These are phyloP conservation scores for Mycena pura DNA, from an alignment of 768 basidiomycete genomes.

Conservation along the genomic window DNA sequence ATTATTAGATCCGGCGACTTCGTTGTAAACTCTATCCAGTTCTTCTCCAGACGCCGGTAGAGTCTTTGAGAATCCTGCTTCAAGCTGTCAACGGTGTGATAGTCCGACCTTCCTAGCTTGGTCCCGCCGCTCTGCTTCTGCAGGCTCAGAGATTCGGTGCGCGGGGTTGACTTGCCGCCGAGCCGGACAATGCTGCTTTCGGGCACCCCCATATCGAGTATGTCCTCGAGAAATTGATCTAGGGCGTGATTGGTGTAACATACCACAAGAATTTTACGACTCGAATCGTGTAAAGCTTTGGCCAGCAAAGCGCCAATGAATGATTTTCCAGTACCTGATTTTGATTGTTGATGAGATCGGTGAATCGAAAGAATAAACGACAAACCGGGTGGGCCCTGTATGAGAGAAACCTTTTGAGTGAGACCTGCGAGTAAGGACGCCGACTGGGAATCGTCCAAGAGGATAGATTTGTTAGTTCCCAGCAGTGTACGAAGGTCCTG, in stretches of 20 bases:
- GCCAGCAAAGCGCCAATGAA: constrained; percentile 74
- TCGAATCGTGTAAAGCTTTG: constrained; percentile 60
- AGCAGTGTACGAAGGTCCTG: constrained; percentile 51
- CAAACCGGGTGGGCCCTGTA: constrained; percentile 77
- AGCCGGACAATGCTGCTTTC: constrained; percentile 57
- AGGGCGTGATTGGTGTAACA: constrained; percentile 81
- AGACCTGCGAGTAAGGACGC: constrained; percentile 57
- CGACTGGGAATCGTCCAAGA: constrained; percentile 59
- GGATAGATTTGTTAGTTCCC: constrained; percentile 44
- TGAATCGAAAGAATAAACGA: not conserved
- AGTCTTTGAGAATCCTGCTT: constrained; percentile 33
- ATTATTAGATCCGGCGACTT: constrained; percentile 43
- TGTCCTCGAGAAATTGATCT: constrained; percentile 70
- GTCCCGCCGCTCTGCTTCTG: constrained; percentile 42
- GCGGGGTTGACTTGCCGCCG: constrained; percentile 58
- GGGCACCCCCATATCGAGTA: constrained; percentile 66
- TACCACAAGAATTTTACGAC: constrained; percentile 65
- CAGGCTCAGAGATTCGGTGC: constrained; percentile 54
- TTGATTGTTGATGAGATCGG: not conserved
- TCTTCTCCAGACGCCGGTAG: constrained; percentile 30
- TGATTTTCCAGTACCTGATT: constrained; percentile 73
- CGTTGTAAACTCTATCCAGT: constrained; percentile 30
- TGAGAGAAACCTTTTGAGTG: constrained; percentile 61
- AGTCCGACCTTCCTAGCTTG: constrained; percentile 41
- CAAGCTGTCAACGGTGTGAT: constrained; percentile 48